Conservation (phyloP, 176 grass and related monocot genomes). For the Elymus sibiricus region DNA sequence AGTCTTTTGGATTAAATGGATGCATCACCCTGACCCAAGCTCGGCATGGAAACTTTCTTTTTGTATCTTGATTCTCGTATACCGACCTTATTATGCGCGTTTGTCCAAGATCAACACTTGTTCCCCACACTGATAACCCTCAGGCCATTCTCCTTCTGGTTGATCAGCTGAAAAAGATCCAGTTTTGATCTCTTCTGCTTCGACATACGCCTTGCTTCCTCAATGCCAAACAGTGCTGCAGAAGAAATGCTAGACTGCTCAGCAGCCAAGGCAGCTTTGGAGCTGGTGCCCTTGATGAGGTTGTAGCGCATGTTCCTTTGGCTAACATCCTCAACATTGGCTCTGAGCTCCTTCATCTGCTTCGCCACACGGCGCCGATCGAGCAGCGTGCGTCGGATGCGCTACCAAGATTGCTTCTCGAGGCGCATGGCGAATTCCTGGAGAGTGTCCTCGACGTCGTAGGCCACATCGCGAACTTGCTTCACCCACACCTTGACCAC, state of each 20-base stretch:
- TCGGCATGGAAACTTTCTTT: background rate
- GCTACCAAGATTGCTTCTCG: background rate
- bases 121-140: constrained; percentile 15
- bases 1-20: background rate
- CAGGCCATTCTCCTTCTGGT: background rate
- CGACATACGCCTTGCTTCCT: background rate
- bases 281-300: background rate
- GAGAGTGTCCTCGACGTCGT: constrained; percentile 29
- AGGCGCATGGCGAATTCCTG: background rate
- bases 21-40: constrained; percentile 28
- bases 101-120: background rate
- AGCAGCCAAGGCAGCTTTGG: background rate
- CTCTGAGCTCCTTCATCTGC: constrained; percentile 5
- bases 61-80: background rate
- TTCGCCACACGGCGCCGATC: background rate
- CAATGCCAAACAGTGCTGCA: background rate
- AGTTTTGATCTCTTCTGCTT: background rate
- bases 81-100: background rate
- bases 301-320: background rate
- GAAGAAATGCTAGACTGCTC: background rate
- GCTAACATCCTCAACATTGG: constrained; percentile 19
- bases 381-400: background rate
- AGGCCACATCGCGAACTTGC: background rate
- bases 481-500: constrained; percentile 24
- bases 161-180: background rate